Evolutionary conservation across 306 rosid species (phyloP).

Genomic region (Datisca glomerata): DNA sequence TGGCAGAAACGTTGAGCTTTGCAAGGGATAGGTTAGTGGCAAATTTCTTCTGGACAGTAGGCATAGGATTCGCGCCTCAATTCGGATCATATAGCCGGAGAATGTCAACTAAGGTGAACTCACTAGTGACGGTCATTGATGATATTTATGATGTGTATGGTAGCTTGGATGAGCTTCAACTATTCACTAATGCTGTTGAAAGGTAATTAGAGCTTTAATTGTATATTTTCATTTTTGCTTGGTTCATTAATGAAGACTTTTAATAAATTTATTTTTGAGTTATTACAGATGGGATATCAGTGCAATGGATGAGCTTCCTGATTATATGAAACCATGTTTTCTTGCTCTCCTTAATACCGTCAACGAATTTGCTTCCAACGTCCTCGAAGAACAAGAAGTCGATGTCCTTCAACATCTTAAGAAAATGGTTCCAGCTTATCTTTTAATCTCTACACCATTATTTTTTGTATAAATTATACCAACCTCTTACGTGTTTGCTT

Average conservation of each 20-base stretch:
- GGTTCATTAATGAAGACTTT: not conserved
- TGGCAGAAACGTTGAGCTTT: constrained; percentile 12
- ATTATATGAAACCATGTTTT: constrained; percentile 12
- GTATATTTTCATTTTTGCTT: not conserved
- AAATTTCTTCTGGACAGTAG: constrained; percentile 11
- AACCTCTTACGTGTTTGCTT: no score
- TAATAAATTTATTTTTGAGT: not conserved
- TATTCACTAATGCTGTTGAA: not conserved
- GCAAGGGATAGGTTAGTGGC: constrained; percentile 10
- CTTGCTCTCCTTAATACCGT: not conserved
- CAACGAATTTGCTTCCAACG: constrained; percentile 5
- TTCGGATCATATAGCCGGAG: no score
- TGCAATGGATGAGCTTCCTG: constrained; percentile 7
- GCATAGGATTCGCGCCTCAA: no score
- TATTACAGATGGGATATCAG: constrained; percentile 8
- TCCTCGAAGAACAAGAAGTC: not conserved
- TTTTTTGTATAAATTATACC: not conserved
- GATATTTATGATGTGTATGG: no score
- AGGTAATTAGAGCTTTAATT: not conserved
- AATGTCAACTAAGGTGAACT: not conserved
- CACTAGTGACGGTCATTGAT: not conserved
- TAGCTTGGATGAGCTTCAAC: constrained; percentile 4
- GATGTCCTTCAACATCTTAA: not conserved
- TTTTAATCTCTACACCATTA: no score
- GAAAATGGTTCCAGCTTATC: no score